Base-by-base conservation (phyloP, 2,329 filamentous ascomycete genomes). In the Teratosphaeria viscida region DNA sequence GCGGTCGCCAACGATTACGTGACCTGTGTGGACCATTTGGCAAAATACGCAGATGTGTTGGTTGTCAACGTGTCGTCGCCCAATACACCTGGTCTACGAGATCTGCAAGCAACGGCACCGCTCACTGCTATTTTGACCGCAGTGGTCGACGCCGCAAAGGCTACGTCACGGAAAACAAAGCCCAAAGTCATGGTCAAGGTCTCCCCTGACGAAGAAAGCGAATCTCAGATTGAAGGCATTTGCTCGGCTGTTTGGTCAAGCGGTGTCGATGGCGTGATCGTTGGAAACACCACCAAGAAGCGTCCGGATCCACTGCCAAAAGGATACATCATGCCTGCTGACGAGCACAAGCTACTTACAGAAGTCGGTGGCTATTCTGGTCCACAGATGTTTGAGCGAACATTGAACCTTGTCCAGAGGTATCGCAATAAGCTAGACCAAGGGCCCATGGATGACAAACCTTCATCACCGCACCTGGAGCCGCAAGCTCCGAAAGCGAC, bases 31-130 rank as follows among this genome's bases (percentile, higher is more conserved):
- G 80, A 88, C 58, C 82, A 86, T 54, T 78, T 99, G 43, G 94
- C 88, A 3, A 87, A 82, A 56, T 99, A 96, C 71, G 91, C 94
- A 11, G 94, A 99, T 69, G 88, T 99, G 39, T 78, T 99, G n/a
- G 92, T 97, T 7, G 94, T 99, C 70, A 99, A 99, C 69, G 94
- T 99, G 56, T 96, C 91, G 70, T 95, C 89, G 67, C 94, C 94
- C 27, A 99, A 99, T 76, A 97, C 92, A 0, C 92, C 92, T 0
- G 92, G 94, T 0, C 81, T 97, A 55, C 85, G 94, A 27, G 88
- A 90, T 59, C 79, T 99, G 43, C 94, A 99, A 75, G 88, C 89
- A 2, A 83, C 86, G 0, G 90, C 88, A 64, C 92, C 92, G 0
- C 77, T 99, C 59, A 92, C 90, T 2, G 79, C 83, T 52, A 87